phyloP scores from a whole-genome alignment of 2,329 filamentous ascomycete genomes.

The Ilyonectria robusta region DNA sequence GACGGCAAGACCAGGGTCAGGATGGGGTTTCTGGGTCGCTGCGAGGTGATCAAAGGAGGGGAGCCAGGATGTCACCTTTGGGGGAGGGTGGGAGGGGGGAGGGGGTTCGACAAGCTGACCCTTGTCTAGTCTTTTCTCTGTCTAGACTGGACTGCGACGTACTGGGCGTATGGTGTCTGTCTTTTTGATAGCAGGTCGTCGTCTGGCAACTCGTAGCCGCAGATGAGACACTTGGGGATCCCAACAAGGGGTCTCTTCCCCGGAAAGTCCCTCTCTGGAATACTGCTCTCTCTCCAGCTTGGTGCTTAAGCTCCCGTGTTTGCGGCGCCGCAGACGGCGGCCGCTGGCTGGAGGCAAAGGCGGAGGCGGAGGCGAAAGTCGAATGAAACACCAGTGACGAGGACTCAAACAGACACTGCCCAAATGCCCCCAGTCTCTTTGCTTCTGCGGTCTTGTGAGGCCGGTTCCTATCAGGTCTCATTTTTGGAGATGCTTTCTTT shows the following conservation, averaged over 20 bases:
- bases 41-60: slow-evolving; percentile 48
- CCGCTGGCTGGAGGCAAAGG: slow-evolving; percentile 22
- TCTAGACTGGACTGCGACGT: slow-evolving; percentile 31
- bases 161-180: slow-evolving; percentile 33
- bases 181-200: slow-evolving; percentile 40
- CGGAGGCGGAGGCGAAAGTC: slow-evolving; percentile 7
- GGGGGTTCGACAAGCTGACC: slow-evolving; percentile 30
- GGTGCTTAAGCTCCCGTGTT: slow-evolving; percentile 22
- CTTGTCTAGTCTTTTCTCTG: slow-evolving; percentile 41
- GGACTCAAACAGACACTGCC: slow-evolving; percentile 3
- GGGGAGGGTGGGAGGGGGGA: slow-evolving; percentile 5
- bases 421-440: slow-evolving; percentile 16
- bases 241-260: slow-evolving; percentile 33
- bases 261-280: slow-evolving; percentile 23
- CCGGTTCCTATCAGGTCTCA: slow-evolving; percentile 18
- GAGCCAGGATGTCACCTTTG: slow-evolving; percentile 40
- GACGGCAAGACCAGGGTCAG: slow-evolving; percentile 38
- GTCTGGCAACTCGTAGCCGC: slow-evolving; percentile 35
- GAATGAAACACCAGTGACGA: slow-evolving; percentile 17
- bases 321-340: slow-evolving; percentile 25
- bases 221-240: slow-evolving; percentile 43
- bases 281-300: slow-evolving; percentile 32
- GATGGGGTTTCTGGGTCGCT: slow-evolving; percentile 42
- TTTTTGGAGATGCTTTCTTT: slow-evolving; percentile 36
- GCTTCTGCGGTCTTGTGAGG: slow-evolving; percentile 9